phyloP scores from a whole-genome alignment of 148 eudicot genomes.

The Nyssa sinensis region DNA sequence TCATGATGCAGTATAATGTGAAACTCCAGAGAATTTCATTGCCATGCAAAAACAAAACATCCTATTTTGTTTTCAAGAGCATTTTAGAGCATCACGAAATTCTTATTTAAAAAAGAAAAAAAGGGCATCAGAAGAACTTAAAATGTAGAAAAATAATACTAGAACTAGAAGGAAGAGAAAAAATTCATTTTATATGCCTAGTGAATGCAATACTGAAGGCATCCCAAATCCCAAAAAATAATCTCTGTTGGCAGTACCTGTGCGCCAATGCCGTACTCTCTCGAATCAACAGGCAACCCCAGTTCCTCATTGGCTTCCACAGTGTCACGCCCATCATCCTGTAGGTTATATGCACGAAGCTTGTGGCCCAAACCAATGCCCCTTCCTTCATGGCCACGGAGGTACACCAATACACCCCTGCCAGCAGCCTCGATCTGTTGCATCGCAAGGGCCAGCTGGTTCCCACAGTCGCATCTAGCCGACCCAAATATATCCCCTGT shows the following conservation, averaged over 20 bases:
- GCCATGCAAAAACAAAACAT: too few relatives aligned
- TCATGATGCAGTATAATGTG: too few relatives aligned
- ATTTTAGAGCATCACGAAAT: neutral
- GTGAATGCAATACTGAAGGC: neutral
- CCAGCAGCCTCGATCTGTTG: constrained; percentile 70
- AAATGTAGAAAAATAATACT: neutral
- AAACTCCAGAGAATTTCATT: too few relatives aligned
- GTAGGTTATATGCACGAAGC: constrained; percentile 66
- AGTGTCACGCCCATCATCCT: constrained; percentile 70
- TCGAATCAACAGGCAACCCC: constrained; percentile 71
- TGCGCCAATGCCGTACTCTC: constrained; percentile 74
- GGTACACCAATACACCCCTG: constrained; percentile 60
- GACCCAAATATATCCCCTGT: constrained; percentile 75
- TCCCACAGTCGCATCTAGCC: constrained; percentile 75
- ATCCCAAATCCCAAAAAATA: too few relatives aligned
- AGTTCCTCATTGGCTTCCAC: constrained; percentile 75
- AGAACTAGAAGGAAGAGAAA: too few relatives aligned
- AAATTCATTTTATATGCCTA: too few relatives aligned
- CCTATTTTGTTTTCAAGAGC: neutral
- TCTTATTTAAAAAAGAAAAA: too few relatives aligned
- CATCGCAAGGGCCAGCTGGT: constrained; percentile 68
- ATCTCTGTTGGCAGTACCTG: constrained; percentile 65
- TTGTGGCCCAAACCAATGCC: constrained; percentile 78
- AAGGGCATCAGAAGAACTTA: too few relatives aligned
- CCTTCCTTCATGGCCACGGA: constrained; percentile 75